These are phyloP conservation scores for Canavalia gladiata DNA, from an alignment of 306 rosid species.

Conservation along the genomic window DNA sequence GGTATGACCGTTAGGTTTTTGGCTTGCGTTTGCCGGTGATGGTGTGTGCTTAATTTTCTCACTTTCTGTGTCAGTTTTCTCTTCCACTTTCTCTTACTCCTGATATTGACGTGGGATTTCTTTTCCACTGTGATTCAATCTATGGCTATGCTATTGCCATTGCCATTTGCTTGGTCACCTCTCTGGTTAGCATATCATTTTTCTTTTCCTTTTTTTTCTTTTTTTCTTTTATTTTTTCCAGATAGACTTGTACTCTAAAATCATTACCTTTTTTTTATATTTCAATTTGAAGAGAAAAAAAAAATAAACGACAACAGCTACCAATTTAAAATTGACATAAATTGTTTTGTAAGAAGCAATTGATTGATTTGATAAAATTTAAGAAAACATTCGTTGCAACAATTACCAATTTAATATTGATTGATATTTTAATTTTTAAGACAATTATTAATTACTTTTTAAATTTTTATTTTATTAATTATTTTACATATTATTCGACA, in stretches of 20 bases:
- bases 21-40: neutral
- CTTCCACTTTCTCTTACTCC: neutral
- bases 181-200: neutral
- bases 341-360: too few relatives aligned
- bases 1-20: conserved; percentile 39
- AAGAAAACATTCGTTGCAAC: too few relatives aligned
- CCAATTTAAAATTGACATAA: neutral
- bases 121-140: neutral
- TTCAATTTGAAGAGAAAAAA: neutral
- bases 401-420: too few relatives aligned
- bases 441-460: too few relatives aligned
- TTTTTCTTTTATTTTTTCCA: neutral
- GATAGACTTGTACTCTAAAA: neutral
- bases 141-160: conserved; percentile 10
- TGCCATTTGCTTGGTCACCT: neutral
- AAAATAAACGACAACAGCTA: neutral
- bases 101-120: conserved; percentile 38
- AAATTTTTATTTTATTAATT: too few relatives aligned
- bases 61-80: conserved; percentile 41
- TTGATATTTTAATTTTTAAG: too few relatives aligned
- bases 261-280: neutral
- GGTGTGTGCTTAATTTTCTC: conserved; percentile 42
- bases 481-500: too few relatives aligned
- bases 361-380: too few relatives aligned
- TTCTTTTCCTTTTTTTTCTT: neutral